Evolutionary conservation across 164 flowering plant genomes (phyloP).

Genomic region (Cinnamomum chago): DNA sequence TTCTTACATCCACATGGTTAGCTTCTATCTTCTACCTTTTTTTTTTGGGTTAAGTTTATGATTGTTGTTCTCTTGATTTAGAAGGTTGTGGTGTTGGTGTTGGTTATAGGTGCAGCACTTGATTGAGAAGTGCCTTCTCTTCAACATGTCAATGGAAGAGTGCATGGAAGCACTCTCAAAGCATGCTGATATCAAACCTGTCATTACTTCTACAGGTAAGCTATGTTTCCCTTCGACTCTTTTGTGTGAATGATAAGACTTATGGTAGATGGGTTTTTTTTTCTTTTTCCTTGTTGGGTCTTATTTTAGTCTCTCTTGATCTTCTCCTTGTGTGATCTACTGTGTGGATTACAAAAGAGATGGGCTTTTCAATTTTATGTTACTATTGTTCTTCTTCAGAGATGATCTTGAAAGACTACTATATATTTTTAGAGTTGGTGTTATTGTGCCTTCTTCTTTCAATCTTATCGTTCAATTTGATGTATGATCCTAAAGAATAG

Average conservation of each 20-base stretch:
- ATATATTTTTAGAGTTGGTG: background rate
- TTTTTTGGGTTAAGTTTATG: background rate
- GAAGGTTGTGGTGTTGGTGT: background rate
- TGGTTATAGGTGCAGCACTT: constrained; percentile 66
- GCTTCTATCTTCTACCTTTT: background rate
- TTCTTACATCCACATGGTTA: constrained; percentile 8
- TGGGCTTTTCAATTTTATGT: no score
- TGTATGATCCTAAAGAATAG: background rate
- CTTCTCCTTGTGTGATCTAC: background rate
- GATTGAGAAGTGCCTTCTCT: constrained; percentile 76
- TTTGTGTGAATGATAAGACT: no score
- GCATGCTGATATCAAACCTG: constrained; percentile 73
- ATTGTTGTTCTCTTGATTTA: background rate
- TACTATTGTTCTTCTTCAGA: background rate
- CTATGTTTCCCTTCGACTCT: background rate
- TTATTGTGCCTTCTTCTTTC: background rate
- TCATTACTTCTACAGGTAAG: constrained; percentile 78
- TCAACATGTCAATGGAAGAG: constrained; percentile 77
- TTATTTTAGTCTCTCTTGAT: no score
- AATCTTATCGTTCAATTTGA: no score
- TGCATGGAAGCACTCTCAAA: constrained; percentile 86
- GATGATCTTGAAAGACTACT: background rate
- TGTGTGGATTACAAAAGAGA: no score
- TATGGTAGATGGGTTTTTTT: no score
- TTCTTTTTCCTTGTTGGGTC: no score